A percentile compares a stretch with the other conserved stretches of the same genome.
Evolutionary conservation across 768 basidiomycete genomes (phyloP).

Genomic region (Pleurotus salmoneostramineus): DNA sequence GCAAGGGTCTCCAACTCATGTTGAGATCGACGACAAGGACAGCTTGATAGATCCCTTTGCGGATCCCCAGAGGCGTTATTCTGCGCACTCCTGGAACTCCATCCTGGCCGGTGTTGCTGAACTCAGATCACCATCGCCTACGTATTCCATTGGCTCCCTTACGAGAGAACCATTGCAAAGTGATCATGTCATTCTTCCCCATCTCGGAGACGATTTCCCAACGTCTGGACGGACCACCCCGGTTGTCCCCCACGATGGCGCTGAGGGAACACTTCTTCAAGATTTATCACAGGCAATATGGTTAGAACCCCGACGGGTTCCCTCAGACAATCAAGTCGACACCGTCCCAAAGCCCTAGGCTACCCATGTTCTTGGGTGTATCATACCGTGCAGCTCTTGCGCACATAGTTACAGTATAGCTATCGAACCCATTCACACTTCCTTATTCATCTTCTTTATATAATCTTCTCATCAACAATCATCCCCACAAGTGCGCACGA

Average conservation of each 20-base stretch:
- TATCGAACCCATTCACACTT: not conserved
- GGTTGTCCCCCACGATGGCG: conserved; percentile 20
- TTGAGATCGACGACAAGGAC: conserved; percentile 1
- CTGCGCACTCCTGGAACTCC: conserved; percentile 2
- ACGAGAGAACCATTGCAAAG: conserved; percentile 9
- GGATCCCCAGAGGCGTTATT: not conserved
- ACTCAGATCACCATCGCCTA: conserved; percentile 2
- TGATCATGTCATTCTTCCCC: conserved; percentile 10
- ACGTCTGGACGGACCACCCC: conserved; percentile 26
- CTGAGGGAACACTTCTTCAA: conserved; percentile 17
- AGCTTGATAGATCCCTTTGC: conserved; percentile 4
- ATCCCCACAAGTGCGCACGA: not conserved
- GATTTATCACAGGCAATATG: conserved; percentile 14
- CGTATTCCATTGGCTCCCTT: not conserved
- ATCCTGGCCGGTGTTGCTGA: not conserved
- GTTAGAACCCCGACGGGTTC: not conserved
- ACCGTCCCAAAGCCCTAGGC: not conserved
- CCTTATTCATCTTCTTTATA: not conserved
- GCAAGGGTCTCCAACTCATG: not conserved
- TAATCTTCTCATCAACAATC: not conserved
- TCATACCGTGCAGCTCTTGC: not conserved
- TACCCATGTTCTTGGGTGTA: not conserved
- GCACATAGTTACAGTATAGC: not conserved
- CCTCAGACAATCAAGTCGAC: not conserved
- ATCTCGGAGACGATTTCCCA: conserved; percentile 18